phyloP scores from a whole-genome alignment of 306 rosid species.

The Neltuma alba region DNA sequence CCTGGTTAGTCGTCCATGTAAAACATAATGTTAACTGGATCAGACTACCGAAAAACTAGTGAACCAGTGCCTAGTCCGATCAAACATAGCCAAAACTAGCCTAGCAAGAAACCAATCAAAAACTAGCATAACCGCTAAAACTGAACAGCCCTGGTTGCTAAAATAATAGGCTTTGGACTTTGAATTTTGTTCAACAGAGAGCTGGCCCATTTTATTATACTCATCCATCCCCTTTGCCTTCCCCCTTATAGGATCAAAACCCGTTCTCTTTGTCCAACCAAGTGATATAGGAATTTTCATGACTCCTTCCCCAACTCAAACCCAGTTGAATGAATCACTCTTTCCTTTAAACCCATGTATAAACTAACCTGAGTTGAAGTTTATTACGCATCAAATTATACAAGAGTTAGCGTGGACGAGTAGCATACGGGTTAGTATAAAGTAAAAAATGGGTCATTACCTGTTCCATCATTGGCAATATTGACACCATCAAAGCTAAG shows the following conservation, averaged over 20 bases:
- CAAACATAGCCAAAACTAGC: not conserved
- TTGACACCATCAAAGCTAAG: conserved; percentile 77
- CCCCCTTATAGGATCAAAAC: not conserved
- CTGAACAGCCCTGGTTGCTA: not conserved
- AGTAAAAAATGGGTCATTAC: conserved; percentile 37
- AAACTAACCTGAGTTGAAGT: not conserved
- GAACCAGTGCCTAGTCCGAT: not conserved
- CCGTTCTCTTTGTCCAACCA: not conserved
- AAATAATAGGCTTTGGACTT: not conserved
- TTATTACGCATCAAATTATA: not conserved
- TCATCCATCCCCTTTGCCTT: not conserved
- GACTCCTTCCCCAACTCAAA: too few species aligned
- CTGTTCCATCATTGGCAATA: conserved; percentile 91
- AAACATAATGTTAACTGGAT: not conserved
- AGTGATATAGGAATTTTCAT: not conserved
- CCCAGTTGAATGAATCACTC: too few species aligned
- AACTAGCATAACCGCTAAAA: not conserved
- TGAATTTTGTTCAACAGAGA: not conserved
- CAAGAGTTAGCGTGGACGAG: not conserved
- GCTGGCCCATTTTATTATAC: not conserved
- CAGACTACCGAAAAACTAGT: not conserved
- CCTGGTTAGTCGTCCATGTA: not conserved
- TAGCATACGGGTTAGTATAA: not conserved
- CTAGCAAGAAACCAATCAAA: not conserved
- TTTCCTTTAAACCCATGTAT: too few species aligned